Conservation (phyloP, 2,329 filamentous ascomycete species). For the Helminthosporium solani region DNA sequence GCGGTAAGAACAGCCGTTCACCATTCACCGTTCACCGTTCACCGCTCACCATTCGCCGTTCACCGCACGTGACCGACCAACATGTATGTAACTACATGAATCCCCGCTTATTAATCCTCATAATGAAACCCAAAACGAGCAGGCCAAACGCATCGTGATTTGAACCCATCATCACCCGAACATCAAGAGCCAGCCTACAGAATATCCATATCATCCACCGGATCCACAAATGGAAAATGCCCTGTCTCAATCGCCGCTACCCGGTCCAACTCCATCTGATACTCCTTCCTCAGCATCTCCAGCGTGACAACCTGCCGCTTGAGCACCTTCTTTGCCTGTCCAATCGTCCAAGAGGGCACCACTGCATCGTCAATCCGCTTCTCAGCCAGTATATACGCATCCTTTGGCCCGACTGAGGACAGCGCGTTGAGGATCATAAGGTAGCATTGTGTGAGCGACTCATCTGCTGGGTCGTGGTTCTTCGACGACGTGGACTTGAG, state of each 20-base stretch:
- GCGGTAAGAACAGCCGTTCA: slow-evolving; percentile 5
- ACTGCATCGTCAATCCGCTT: slow-evolving; percentile 46
- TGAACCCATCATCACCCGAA: too few species aligned
- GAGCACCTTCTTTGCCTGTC: slow-evolving; percentile 39
- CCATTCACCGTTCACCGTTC: too few species aligned
- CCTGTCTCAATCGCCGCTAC: slow-evolving; percentile 86
- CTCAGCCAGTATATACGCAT: slow-evolving; percentile 74
- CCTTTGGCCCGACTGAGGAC: slow-evolving; percentile 77
- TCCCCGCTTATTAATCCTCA: too few species aligned
- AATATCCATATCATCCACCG: slow-evolving; percentile 40
- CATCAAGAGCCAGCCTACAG: slow-evolving; percentile 29
- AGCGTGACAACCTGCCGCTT: slow-evolving; percentile 81
- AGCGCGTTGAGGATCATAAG: slow-evolving; percentile 91
- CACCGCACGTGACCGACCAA: too few species aligned
- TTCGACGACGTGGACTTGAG: slow-evolving; percentile 46
- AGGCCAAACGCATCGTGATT: too few species aligned
- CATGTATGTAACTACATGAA: too few species aligned
- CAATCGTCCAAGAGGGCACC: slow-evolving; percentile 30
- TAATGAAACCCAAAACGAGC: too few species aligned
- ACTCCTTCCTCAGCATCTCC: slow-evolving; percentile 82
- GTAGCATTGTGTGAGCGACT: slow-evolving; percentile 69
- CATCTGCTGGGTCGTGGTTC: slow-evolving; percentile 50
- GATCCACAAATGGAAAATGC: slow-evolving; percentile 71
- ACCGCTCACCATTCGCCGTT: too few species aligned
- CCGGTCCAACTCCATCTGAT: slow-evolving; percentile 85